Base-by-base conservation (phyloP, 129 eudicot genomes). In the Silybum marianum region DNA sequence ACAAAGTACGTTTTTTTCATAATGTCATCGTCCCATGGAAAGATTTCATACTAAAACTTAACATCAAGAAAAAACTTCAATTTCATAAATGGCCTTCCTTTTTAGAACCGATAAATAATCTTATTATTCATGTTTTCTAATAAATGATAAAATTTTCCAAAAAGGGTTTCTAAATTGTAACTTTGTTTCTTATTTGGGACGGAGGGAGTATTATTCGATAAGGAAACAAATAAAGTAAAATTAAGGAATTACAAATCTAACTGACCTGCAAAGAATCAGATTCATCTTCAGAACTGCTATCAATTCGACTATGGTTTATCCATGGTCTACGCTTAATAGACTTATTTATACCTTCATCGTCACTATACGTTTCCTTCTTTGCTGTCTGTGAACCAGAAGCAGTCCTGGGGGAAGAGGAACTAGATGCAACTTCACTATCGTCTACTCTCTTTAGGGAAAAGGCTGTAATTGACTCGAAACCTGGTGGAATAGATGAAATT, bases 401-500 rank as follows among this genome's bases (percentile, higher is more conserved):
- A 79, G 72, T 82, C 23, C 86, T 72, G 23, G 92, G 75, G 19
- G 83, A 77, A 18, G 94, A 87, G 78, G 75, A 84, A 69, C 79
- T 76, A 34, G 86, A 63, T 40, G 28, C 87, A 22, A 69, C 73
- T 79, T 83, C 87, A 84, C 48, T 81, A 62, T 83, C 79, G n/a
- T 88, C 93, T 26, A 88, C 90, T 78, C 77, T 84, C 78, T 87
- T 87, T 63, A 93, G 30, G 83, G 93, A 75, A 87, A 91, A 90
- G 25, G 99, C 85, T 22, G 92, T 81, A 46, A 89, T 78, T 10
- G 98, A 88, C 92, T 96, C 99, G 58, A 96, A 96, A 72, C 99
- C 99, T 58, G 99, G 99, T 72, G 99, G 99, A 84, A 96, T 87
- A 12, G 92, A 85, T 46, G 97, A 86, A 79, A 90, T 87, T 39